phyloP scores from a whole-genome alignment of 2,329 filamentous ascomycete species.

The Aspergillus phoenicis region DNA sequence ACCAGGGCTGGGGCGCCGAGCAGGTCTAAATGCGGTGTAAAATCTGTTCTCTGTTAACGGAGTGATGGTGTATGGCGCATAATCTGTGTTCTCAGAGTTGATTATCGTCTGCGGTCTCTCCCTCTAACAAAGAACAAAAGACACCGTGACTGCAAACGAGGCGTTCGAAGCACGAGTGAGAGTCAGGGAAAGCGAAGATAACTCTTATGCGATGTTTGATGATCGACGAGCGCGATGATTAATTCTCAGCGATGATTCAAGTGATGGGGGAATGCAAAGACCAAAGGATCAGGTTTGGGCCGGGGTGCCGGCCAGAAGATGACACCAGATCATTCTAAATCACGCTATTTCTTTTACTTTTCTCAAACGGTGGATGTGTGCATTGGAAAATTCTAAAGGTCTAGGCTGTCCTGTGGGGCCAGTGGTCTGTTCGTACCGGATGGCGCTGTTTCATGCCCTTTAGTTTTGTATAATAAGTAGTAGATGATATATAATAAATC shows the following conservation, averaged over 20 bases:
- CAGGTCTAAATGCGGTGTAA: constrained; percentile 59
- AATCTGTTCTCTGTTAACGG: background rate
- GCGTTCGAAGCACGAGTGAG: constrained; percentile 7
- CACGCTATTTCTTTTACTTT: background rate
- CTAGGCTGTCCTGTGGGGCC: background rate
- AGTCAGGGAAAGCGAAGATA: background rate
- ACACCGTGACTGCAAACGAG: background rate
- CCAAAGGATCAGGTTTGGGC: background rate
- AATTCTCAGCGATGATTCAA: constrained; percentile 20
- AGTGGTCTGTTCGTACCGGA: background rate
- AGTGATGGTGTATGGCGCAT: constrained; percentile 2
- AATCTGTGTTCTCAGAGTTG: background rate
- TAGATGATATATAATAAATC: background rate
- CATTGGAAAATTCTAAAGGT: background rate
- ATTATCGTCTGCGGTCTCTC: background rate
- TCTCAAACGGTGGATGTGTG: background rate
- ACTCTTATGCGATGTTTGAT: constrained; percentile 24
- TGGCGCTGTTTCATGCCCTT: background rate
- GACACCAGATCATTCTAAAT: background rate
- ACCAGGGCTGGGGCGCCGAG: constrained; percentile 75
- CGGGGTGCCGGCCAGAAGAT: background rate
- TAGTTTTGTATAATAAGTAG: constrained; percentile 6
- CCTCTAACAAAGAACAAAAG: background rate
- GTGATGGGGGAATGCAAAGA: constrained; percentile 10
- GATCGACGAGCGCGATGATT: constrained; percentile 28